Evolutionary conservation across 176 grass and related monocot genomes (phyloP).

Genomic region (Raddia distichophylla): DNA sequence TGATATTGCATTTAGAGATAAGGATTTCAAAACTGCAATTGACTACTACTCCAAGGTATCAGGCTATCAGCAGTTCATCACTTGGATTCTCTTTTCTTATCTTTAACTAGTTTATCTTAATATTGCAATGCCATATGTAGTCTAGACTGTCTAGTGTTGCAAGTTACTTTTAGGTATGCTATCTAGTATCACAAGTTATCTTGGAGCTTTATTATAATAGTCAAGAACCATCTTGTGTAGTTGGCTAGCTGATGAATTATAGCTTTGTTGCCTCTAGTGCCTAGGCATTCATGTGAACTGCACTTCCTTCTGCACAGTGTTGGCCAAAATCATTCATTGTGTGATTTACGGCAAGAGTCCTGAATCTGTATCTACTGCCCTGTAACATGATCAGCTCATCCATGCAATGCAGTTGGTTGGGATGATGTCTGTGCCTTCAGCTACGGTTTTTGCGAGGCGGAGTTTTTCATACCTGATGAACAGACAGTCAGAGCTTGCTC

Average conservation of each 20-base stretch:
- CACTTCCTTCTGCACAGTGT: conserved; percentile 1
- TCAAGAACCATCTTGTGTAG: not conserved
- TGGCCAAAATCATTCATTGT: not conserved
- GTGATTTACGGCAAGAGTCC: conserved; percentile 3
- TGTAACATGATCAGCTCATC: conserved; percentile 27
- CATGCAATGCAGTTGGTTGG: conserved; percentile 66
- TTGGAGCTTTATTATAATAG: not conserved
- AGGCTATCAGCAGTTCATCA: conserved; percentile 41
- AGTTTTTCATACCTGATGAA: conserved; percentile 97
- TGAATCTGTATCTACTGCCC: not conserved
- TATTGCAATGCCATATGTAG: not conserved
- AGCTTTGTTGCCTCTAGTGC: conserved; percentile 1
- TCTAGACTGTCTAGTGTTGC: not conserved
- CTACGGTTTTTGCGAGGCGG: conserved; percentile 84
- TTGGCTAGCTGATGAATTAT: conserved; percentile 12
- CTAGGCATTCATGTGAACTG: not conserved
- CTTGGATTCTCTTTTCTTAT: conserved; percentile 13
- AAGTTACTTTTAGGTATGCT: not conserved
- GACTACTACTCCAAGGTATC: conserved; percentile 98
- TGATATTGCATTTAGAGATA: conserved; percentile 98
- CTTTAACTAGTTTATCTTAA: not conserved
- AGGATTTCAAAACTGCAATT: conserved; percentile 98
- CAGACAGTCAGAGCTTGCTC: conserved; percentile 85
- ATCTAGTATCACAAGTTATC: not conserved
- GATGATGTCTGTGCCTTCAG: conserved; percentile 88